Evolutionary conservation across 306 rosid genomes (phyloP), one percentile per base, ranked within the genome.

Genomic region (Trifolium fragiferum): DNA sequence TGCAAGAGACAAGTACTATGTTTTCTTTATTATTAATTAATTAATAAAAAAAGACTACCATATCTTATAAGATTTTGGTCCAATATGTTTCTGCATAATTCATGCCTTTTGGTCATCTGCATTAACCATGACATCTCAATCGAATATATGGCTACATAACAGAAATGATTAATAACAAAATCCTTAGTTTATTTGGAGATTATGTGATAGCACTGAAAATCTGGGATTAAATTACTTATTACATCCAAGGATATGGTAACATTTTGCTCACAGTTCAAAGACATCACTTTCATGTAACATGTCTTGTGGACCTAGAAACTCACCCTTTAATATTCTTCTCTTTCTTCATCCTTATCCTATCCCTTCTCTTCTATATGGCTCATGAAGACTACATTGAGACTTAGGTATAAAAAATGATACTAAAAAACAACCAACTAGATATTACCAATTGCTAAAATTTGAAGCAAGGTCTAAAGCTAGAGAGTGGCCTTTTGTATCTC

Each of bases 1-100:
- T 27, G 43, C 68, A 54, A 76, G 41, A 68, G 81, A 46, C 77
- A 72, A 79, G 46, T 76, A 68, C 60, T 61, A 44, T 50, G 66
- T 70, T 71, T 46, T 38, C 20, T 64, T 55, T 47, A 43, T 27
- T 23, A 44, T 21, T 57, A 32, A 64, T 25, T n/a, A n/a, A n/a
- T 68, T 79, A 40, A 59, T 33, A 10, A 40, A 27, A 44, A 68
- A 69, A 64, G 54, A 15, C 54, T 46, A 33, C 27, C 71, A 27
- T 58, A 74, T 84, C 79, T 81, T 81, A 40, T 69, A 27, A 79
- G 85, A 84, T 84, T 77, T 81, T 64, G 83, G 83, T 78, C 80
- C 84, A 77, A 61, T 49, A 61, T 49, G 61, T 32, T 58, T 64
- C n/a, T 57, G 72, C 70, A 74, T 51, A 65, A 81, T 38, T 58